These are phyloP conservation scores for Triticum urartu DNA, from an alignment of 176 grass and related monocot genomes.

Conservation along the genomic window DNA sequence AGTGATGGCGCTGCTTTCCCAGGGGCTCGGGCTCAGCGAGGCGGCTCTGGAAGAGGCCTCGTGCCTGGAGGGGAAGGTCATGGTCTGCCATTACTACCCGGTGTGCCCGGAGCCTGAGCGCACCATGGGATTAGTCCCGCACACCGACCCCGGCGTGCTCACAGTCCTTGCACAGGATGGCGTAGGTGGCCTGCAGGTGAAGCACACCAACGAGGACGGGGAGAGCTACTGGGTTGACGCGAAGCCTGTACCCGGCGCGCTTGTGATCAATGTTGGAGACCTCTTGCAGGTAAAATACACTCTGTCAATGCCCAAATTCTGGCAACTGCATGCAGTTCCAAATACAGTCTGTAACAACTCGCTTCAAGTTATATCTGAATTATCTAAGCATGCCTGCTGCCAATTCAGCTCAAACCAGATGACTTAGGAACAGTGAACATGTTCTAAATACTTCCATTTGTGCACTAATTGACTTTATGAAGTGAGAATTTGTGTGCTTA, in stretches of 20 bases:
- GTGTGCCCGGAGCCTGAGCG: conserved; percentile 78
- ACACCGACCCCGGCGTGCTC: conserved; percentile 78
- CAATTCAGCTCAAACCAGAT: neutral
- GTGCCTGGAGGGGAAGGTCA: conserved; percentile 51
- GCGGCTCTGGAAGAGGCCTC: conserved; percentile 38
- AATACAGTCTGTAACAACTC: neutral
- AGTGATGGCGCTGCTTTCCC: conserved; percentile 52
- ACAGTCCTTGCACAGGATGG: conserved; percentile 65
- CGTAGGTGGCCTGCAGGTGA: conserved; percentile 82
- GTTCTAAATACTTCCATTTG: neutral
- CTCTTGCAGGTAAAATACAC: conserved; percentile 64
- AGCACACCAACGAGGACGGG: conserved; percentile 43
- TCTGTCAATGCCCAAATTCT: neutral
- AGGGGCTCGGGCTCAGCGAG: conserved; percentile 46
- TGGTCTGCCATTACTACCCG: conserved; percentile 93
- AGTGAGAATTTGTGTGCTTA: neutral
- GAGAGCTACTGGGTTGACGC: conserved; percentile 62
- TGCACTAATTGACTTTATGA: neutral
- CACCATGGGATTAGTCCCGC: conserved; percentile 63
- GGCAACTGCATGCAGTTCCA: neutral
- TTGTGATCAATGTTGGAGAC: conserved; percentile 86
- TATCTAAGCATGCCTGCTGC: neutral
- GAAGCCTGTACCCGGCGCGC: conserved; percentile 58
- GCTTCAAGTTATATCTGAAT: neutral
- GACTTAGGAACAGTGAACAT: neutral